Percentiles rank a stretch among this genome's conserved stretches.
These are phyloP conservation scores for Allodekkera sacchari DNA, from an alignment of 805 yeast species.

Conservation along the genomic window DNA sequence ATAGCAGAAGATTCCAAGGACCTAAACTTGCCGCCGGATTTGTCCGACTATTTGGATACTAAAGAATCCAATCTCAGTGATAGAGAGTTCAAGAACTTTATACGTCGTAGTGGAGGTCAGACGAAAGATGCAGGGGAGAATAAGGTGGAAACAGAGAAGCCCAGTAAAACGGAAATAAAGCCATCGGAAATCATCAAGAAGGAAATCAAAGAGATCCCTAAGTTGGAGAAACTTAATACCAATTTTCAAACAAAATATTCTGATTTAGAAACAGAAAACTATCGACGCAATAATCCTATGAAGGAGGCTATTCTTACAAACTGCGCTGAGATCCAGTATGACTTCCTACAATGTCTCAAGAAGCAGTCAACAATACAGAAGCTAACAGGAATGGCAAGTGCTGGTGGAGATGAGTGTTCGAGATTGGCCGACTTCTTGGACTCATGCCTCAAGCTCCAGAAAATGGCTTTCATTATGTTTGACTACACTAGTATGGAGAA, in stretches of 20 bases:
- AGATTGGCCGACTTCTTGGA: slow-evolving; percentile 21
- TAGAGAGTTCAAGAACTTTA: slow-evolving; percentile 22
- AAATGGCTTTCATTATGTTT: slow-evolving; percentile 23
- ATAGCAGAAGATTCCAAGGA: too few relatives aligned
- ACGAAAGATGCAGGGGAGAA: slow-evolving; percentile 1
- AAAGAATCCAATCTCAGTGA: slow-evolving; percentile 22
- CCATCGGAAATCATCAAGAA: not conserved
- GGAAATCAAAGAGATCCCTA: slow-evolving; percentile 4
- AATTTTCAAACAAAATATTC: slow-evolving; percentile 6
- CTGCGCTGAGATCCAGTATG: slow-evolving; percentile 26
- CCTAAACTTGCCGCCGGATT: too few relatives aligned
- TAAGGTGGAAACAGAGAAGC: slow-evolving; percentile 2
- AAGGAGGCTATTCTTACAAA: slow-evolving; percentile 23
- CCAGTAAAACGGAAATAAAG: not conserved
- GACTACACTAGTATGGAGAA: slow-evolving; percentile 22
- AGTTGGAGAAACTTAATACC: slow-evolving; percentile 2
- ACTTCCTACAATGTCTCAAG: slow-evolving; percentile 20
- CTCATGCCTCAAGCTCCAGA: slow-evolving; percentile 24
- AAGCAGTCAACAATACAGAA: slow-evolving; percentile 12
- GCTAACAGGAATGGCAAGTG: slow-evolving; percentile 8
- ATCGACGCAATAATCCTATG: slow-evolving; percentile 19
- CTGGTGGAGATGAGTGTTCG: slow-evolving; percentile 18
- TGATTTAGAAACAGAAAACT: slow-evolving; percentile 16
- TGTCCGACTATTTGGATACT: slow-evolving; percentile 16
- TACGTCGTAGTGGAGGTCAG: slow-evolving; percentile 8